Evolutionary conservation across 495 filamentous ascomycete species (phyloP).

Genomic region (Collariella sp.): DNA sequence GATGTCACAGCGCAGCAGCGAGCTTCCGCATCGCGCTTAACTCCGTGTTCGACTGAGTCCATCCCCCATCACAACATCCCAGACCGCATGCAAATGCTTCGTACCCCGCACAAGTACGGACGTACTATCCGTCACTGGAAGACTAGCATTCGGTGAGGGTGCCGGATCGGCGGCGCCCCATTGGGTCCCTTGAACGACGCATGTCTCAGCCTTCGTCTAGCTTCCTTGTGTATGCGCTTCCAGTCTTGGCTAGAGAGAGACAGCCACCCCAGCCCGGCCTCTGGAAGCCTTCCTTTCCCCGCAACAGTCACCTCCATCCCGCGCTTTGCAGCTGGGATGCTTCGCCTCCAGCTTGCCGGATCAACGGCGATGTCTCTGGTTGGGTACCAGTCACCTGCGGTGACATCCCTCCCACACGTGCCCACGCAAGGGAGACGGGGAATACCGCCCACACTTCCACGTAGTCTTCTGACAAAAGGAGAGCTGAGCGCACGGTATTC

Average conservation of each 20-base stretch:
- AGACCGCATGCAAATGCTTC: background rate
- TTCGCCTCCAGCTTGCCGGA: background rate
- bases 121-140: background rate
- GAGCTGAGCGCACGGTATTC: background rate
- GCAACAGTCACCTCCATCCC: background rate
- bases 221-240: background rate
- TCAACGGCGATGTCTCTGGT: background rate
- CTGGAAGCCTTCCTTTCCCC: background rate
- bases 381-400: background rate
- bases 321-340: background rate
- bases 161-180: slow-evolving; percentile 4
- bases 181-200: slow-evolving; percentile 2
- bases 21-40: no score
- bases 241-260: background rate
- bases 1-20: background rate
- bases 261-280: background rate
- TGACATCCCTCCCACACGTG: background rate
- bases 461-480: background rate
- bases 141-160: background rate
- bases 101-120: background rate
- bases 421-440: background rate
- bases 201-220: background rate
- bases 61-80: background rate
- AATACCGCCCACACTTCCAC: background rate
- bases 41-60: no score